Base-by-base conservation (phyloP, 2,329 filamentous ascomycete genomes). In the Colletotrichum chlorophyti region DNA sequence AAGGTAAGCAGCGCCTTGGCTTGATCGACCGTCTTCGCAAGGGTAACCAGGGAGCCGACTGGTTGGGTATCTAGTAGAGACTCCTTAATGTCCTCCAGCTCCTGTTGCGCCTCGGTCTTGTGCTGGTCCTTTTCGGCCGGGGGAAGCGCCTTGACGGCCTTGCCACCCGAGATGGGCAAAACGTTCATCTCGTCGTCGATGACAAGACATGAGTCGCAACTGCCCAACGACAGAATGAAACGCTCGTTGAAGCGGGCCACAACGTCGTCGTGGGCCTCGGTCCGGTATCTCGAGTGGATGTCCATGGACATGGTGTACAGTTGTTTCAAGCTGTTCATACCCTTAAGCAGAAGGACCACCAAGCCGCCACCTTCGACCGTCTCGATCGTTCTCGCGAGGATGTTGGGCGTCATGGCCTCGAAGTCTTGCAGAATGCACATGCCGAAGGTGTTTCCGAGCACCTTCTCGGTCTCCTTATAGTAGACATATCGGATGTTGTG, bases 391-490 rank as follows among this genome's bases (percentile, higher is more conserved):
- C 94, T 86, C 19, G 95, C 95, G 27, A 99, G 84, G 64, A 97
- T 83, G 71, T 99, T 99, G n/a, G 95, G 95, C 9, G 95, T 99
- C 65, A 99, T 85, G 35, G 93, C 95, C 76, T 99, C 95, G 68
- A 99, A 99, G 71, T 99, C 95, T 74, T 99, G 95, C 66, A 99
- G 78, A 64, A 99, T 96, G 73, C 93, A 97, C 91, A 97, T 97
- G 71, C 94, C 94, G 71, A 95, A 99, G 38, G 95, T 99, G 74
- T 98, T 96, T 72, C 95, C 95, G 54, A 98, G 77, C 70, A 99
- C 97, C 82, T 97, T 98, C 70, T 99, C 95, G 24, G 95, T 98
- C 79, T 99, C 95, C 78, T 99, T 99, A 82, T 99, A 99, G 83
- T 97, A 99, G 57, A 95, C 92, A 84, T 99, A 99, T 74, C 95